These are phyloP conservation scores for Candida michaelii DNA, from an alignment of 805 yeast species.

Conservation along the genomic window DNA sequence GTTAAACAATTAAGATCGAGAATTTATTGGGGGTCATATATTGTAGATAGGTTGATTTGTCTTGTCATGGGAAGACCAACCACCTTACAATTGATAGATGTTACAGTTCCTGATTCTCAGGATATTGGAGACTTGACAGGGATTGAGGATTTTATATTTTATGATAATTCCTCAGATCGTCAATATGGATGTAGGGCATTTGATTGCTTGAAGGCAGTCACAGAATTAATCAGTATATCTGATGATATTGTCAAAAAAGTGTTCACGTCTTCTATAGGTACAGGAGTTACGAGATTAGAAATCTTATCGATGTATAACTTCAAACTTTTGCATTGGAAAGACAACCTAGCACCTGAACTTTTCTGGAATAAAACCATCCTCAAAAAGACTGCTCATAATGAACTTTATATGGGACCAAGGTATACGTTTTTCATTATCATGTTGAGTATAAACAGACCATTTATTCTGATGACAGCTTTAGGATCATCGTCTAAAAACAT, in stretches of 20 bases:
- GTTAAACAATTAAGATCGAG: conserved; percentile 11
- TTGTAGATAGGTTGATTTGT: conserved; percentile 15
- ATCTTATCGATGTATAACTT: conserved; percentile 7
- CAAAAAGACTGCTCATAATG: conserved; percentile 12
- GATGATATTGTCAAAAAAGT: conserved; percentile 12
- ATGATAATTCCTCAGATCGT: conserved; percentile 9
- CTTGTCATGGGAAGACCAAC: conserved; percentile 13
- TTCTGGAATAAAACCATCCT: conserved; percentile 13
- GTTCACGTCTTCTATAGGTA: conserved; percentile 1
- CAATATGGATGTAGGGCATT: conserved; percentile 12
- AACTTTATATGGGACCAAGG: conserved; percentile 11
- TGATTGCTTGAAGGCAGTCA: conserved; percentile 11
- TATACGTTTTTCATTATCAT: conserved; percentile 12
- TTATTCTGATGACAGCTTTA: conserved; percentile 11
- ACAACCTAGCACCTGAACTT: conserved; percentile 5
- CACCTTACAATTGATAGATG: conserved; percentile 11
- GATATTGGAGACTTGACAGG: conserved; percentile 15
- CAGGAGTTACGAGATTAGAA: conserved; percentile 7
- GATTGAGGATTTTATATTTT: conserved; percentile 13
- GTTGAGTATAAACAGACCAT: conserved; percentile 13
- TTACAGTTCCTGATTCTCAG: conserved; percentile 13
- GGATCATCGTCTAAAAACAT: conserved; percentile 6
- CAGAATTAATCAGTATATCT: conserved; percentile 8
- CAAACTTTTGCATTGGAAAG: conserved; percentile 11
- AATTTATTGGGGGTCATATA: conserved; percentile 16